Base-by-base conservation (phyloP, 306 rosid species). In the Sindora glabra region DNA sequence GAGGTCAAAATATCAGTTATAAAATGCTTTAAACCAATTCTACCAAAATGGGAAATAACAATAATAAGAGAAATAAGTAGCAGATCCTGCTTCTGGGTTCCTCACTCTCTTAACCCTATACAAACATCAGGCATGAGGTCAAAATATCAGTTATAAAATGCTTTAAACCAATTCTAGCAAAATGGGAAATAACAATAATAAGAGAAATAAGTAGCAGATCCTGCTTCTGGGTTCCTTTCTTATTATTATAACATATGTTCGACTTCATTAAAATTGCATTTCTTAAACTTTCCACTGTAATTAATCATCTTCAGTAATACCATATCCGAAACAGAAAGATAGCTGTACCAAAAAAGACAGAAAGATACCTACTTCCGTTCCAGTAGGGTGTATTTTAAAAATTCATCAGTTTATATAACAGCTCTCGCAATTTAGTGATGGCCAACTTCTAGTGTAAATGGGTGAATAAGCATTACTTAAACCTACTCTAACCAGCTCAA, bases 31-130 rank as follows among this genome's bases (percentile, higher is more conserved):
- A 24, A 70, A 56, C 36, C 8, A 63, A 24, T 29, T 36, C 60
- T 23, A 27, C 21, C 29, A 23, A 13, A 39, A 48, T 34, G 48
- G 55, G 4, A 69, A 25, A 34, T 17, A 52, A 44, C 19, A 32
- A 23, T 5, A 58, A 64, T 36, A 46, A 29, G 47, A 15, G 19
- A 6, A 36, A 37, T 36, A 10, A 38, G 57, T 48, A 65, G 29
- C 12, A 47, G 42, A 26, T 16, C 25, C 55, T 17, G 48, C 59
- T 46, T 77, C 54, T 53, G 32, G 22, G 10, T 32, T n/a, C n/a
- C n/a, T 84, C 30, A 94, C 94, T 70, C 74, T 65, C 95, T 89
- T 94, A 71, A 75, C 99, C 95, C 99, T 92, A 46, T n/a, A n/a
- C n/a, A 59, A 72, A 23, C 33, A 23, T 40, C 45, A 64, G 75